Percentiles rank a stretch among this genome's conserved stretches.
Conservation (phyloP, 2,329 filamentous ascomycete genomes). For the Pseudopyrenochaeta lycopersici region DNA sequence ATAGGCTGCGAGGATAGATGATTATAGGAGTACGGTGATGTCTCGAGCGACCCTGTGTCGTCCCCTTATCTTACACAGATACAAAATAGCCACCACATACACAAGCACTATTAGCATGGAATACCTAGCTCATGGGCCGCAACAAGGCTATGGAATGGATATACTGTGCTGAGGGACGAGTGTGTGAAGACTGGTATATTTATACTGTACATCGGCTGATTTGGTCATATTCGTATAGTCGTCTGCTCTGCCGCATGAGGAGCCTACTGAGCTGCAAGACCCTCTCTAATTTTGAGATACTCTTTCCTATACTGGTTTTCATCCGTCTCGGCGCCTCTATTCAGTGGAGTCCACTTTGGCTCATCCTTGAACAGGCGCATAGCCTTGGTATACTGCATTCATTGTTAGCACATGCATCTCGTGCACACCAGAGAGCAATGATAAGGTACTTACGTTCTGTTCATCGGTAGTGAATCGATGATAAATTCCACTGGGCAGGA, state of each 20-base stretch:
- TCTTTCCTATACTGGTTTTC: slow-evolving; percentile 78
- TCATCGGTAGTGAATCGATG: slow-evolving; percentile 96
- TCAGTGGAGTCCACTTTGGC: slow-evolving; percentile 96
- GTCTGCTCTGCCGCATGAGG: not conserved
- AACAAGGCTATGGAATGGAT: no score
- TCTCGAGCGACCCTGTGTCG: not conserved
- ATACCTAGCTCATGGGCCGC: no score
- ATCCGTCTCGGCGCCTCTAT: slow-evolving; percentile 80
- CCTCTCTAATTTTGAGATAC: slow-evolving; percentile 66
- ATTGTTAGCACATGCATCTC: slow-evolving; percentile 22
- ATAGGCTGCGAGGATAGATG: not conserved
- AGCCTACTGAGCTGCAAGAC: slow-evolving; percentile 18
- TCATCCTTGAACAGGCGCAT: slow-evolving; percentile 98
- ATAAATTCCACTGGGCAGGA: slow-evolving; percentile 94
- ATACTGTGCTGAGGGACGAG: no score
- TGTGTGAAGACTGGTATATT: not conserved
- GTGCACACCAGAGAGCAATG: not conserved
- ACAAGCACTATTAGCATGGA: no score
- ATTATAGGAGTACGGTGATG: not conserved
- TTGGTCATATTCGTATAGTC: not conserved
- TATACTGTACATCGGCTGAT: not conserved
- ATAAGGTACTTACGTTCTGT: slow-evolving; percentile 74
- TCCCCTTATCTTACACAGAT: no score
- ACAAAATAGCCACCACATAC: not conserved
- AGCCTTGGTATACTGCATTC: slow-evolving; percentile 83